Percentiles rank a stretch among this genome's conserved stretches.
phyloP scores from a whole-genome alignment of 148 eudicot species.

The Silene conica region DNA sequence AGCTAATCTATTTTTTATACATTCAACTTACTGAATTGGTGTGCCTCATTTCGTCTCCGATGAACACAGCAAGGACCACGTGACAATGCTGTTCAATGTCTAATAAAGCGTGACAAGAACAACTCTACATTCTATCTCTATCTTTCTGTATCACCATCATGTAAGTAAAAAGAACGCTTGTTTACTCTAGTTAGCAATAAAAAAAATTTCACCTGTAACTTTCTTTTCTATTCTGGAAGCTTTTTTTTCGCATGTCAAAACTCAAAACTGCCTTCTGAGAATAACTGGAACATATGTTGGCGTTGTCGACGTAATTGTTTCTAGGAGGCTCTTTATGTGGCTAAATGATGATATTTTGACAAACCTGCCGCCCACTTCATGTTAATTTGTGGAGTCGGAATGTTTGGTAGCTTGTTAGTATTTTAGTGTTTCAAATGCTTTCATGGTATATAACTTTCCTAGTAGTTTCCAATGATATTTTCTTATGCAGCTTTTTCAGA shows the following conservation, averaged over 20 bases:
- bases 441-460: neutral
- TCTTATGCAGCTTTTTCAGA: constrained; percentile 64
- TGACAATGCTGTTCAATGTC: constrained; percentile 75
- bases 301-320: neutral
- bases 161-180: constrained; percentile 39
- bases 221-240: neutral
- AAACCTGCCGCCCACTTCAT: neutral
- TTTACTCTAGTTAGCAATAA: neutral
- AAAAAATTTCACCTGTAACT: neutral
- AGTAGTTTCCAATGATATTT: constrained; percentile 1
- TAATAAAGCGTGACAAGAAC: constrained; percentile 84
- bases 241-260: neutral
- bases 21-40: neutral
- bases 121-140: constrained; percentile 72
- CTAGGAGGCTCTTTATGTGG: neutral
- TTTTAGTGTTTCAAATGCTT: neutral
- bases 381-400: neutral
- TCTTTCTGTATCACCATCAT: constrained; percentile 64
- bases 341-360: neutral
- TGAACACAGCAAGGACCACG: constrained; percentile 84
- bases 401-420: neutral
- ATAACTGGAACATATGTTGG: no score
- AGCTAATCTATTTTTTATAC: neutral
- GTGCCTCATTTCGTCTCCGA: neutral
- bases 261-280: no score